These are phyloP conservation scores for Lepidium africanum DNA, from an alignment of 345 rosid genomes.

Conservation along the genomic window DNA sequence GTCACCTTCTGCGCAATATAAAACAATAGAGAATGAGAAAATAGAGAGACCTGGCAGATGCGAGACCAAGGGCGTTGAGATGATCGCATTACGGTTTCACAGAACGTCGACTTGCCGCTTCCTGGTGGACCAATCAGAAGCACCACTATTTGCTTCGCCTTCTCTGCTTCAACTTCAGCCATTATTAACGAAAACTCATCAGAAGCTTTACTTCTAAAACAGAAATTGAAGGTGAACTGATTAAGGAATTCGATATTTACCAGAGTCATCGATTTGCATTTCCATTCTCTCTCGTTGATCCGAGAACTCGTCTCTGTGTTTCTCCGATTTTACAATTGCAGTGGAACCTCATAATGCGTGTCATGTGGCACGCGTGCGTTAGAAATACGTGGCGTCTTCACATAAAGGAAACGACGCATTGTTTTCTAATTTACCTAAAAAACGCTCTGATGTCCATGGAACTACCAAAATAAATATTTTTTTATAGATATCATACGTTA, in stretches of 20 bases:
- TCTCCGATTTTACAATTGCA: background rate
- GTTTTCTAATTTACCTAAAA: background rate
- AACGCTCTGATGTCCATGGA: background rate
- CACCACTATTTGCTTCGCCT: slow-evolving; percentile 36
- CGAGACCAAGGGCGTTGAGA: slow-evolving; percentile 75
- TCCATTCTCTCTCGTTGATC: slow-evolving; percentile 25
- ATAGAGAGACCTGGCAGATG: slow-evolving; percentile 62
- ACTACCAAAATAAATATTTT: background rate
- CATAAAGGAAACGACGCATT: background rate
- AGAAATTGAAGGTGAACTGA: background rate
- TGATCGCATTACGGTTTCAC: slow-evolving; percentile 54
- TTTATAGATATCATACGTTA: background rate
- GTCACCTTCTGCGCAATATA: slow-evolving; percentile 13
- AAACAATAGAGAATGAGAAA: background rate
- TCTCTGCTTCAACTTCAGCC: slow-evolving; percentile 32
- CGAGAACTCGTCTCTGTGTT: background rate
- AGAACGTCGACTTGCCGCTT: slow-evolving; percentile 92
- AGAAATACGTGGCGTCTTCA: slow-evolving; percentile 7
- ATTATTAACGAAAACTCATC: background rate
- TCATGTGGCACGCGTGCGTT: slow-evolving; percentile 1
- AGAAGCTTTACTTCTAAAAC: background rate
- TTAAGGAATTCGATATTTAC: background rate
- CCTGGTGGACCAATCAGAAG: slow-evolving; percentile 80
- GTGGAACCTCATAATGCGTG: background rate
- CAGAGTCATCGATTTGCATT: slow-evolving; percentile 34